Evolutionary conservation across 768 basidiomycete genomes (phyloP), one percentile per base, ranked within the genome.

Genomic region (Mycena olivaceomarginata): DNA sequence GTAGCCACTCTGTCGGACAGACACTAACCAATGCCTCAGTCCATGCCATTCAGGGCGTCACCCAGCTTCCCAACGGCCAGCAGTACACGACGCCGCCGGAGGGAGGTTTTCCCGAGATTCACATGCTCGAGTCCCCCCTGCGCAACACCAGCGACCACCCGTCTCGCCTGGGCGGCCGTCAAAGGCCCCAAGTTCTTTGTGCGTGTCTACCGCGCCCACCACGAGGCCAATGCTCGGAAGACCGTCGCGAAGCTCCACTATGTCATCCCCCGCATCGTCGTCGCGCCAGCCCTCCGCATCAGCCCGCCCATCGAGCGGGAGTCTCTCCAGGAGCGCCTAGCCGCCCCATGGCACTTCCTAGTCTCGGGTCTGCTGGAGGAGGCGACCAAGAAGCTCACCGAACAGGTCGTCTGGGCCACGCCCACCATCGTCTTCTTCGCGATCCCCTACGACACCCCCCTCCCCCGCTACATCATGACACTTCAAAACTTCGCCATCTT

Each of bases 271-370:
- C 51, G 56, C 40, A 53, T 73, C 10, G 72, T 72, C 20, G 62
- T 64, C 7, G 48, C 70, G 11, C 70, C 70, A n/a, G 31, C 2
- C 3, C 31, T 72, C 37, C 16, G 64, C 16, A 64, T 72, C 45
- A 64, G 46, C 20, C 70, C 62, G n/a, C 70, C 62, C 31, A 64
- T 45, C 8, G 45, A 46, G 1, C 5, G 16, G 9, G 62, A 72
- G 46, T n/a, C n/a, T 48, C 70, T 72, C 41, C 16, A 37, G 5
- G 72, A 74, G 41, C 72, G 65, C 65, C 72, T 74, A 43, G 11
- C 72, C 4, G 72, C 72, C 13, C 72, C 72, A n/a, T 74, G 72
- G 72, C 56, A 74, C 72, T 74, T 74, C 66, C 65, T 67, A 13
- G 46, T 74, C 31, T 60, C 65, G 20, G 5, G 4, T 37, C 59